phyloP scores from a whole-genome alignment of 2,329 filamentous ascomycete genomes.

The Nemania abortiva region DNA sequence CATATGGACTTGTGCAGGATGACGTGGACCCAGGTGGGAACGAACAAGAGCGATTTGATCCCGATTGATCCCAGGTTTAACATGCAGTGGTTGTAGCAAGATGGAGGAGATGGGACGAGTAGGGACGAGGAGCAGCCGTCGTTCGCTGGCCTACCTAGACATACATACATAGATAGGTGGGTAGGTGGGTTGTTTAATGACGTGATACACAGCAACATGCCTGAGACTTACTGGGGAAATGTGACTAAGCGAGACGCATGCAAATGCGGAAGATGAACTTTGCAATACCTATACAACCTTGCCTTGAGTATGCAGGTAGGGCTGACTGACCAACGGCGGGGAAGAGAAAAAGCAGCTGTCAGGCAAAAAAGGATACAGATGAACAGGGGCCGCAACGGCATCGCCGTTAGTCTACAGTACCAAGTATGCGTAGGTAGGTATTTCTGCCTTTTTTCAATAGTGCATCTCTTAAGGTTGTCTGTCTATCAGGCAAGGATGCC shows the following conservation, averaged over 20 bases:
- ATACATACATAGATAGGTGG: neutral
- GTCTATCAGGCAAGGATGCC: constrained; percentile 11
- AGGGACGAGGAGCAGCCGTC: neutral
- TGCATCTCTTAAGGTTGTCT: neutral
- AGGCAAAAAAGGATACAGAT: neutral
- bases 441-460: constrained; percentile 23
- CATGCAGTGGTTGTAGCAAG: neutral
- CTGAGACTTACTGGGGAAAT: neutral
- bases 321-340: constrained; percentile 18
- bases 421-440: no score
- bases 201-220: constrained; percentile 2
- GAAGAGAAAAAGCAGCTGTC: neutral
- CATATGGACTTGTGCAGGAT: constrained; percentile 27
- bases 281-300: constrained; percentile 5
- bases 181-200: neutral
- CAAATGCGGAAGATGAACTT: constrained; percentile 7
- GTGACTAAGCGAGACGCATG: constrained; percentile 19
- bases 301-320: neutral
- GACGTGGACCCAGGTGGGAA: constrained; percentile 32
- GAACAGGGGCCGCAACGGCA: constrained; percentile 14
- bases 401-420: neutral
- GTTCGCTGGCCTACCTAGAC: neutral
- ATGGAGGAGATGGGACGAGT: neutral
- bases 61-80: neutral
- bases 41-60: constrained; percentile 14